A percentile compares a stretch with the other conserved stretches of the same genome.
Evolutionary conservation across 2,329 filamentous ascomycete species (phyloP).

Genomic region (Shiraia sp.): DNA sequence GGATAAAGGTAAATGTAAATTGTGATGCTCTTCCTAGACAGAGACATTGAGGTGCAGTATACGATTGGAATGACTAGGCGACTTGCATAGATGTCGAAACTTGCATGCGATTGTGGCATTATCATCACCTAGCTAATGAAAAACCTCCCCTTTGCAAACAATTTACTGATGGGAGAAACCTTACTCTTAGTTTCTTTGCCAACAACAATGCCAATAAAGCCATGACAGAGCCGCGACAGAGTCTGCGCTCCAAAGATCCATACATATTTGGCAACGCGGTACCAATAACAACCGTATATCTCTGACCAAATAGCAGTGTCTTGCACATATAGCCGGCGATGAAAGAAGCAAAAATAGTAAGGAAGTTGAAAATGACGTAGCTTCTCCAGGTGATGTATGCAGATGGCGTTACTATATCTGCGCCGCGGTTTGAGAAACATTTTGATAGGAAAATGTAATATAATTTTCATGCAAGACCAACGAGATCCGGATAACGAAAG

Average conservation of each 20-base stretch:
- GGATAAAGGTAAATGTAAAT: too few relatives aligned
- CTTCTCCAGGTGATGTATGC: slow-evolving; percentile 20
- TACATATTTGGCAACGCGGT: slow-evolving; percentile 22
- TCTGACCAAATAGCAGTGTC: slow-evolving; percentile 20
- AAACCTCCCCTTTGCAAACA: too few relatives aligned
- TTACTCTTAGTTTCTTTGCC: too few relatives aligned
- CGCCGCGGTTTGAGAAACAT: slow-evolving; percentile 17
- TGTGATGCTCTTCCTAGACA: too few relatives aligned
- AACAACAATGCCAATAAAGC: not conserved
- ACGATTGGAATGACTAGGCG: too few relatives aligned
- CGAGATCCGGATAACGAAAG: slow-evolving; percentile 22
- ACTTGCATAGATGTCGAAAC: too few relatives aligned
- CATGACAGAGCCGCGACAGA: not conserved
- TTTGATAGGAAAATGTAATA: slow-evolving; percentile 18
- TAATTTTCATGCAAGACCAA: slow-evolving; percentile 18
- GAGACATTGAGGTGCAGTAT: too few relatives aligned
- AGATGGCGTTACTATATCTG: slow-evolving; percentile 8
- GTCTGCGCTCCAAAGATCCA: slow-evolving; percentile 21
- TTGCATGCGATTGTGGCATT: too few relatives aligned
- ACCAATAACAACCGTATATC: slow-evolving; percentile 24
- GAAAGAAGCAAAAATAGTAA: slow-evolving; percentile 11
- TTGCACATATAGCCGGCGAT: slow-evolving; percentile 22
- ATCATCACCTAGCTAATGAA: too few relatives aligned
- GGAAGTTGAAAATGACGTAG: slow-evolving; percentile 20
- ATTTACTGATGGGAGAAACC: slow-evolving; percentile 23